Evolutionary conservation across 1,284 basidiomycete genomes (phyloP).

Genomic region (Trichosporon sp.): DNA sequence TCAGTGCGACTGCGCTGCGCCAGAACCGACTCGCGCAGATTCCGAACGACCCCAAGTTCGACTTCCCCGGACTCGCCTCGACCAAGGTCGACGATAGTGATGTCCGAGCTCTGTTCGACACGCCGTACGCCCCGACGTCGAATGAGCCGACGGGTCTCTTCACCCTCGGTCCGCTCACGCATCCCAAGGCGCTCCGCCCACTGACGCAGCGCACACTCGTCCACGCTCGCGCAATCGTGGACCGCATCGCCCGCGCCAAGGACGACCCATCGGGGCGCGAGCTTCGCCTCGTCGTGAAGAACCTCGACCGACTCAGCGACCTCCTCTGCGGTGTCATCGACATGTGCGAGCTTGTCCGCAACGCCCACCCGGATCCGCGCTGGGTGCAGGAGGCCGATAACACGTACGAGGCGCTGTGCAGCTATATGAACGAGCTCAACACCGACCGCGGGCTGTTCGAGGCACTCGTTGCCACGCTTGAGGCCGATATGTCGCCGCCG

Average conservation of each 20-base stretch:
- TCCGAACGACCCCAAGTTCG: background rate
- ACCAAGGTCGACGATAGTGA: constrained; percentile 12
- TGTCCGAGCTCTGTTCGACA: constrained; percentile 18
- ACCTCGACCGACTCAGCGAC: constrained; percentile 90
- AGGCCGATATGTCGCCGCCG: constrained; percentile 35
- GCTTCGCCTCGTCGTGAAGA: constrained; percentile 80
- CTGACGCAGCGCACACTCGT: constrained; percentile 45
- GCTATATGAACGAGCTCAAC: constrained; percentile 97
- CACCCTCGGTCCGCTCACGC: constrained; percentile 37
- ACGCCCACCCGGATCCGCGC: constrained; percentile 77
- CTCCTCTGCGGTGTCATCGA: constrained; percentile 94
- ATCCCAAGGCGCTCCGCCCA: constrained; percentile 30
- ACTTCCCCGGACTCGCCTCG: background rate
- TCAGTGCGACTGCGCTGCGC: background rate
- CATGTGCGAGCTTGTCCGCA: constrained; percentile 86
- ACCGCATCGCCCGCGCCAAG: constrained; percentile 47
- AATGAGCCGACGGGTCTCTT: constrained; percentile 39
- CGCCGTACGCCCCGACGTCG: constrained; percentile 11
- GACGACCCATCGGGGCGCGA: constrained; percentile 53
- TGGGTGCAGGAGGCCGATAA: constrained; percentile 83
- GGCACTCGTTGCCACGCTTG: constrained; percentile 48
- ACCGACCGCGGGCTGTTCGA: constrained; percentile 90
- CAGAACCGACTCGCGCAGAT: background rate
- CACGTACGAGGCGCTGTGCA: constrained; percentile 86
- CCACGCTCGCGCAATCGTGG: constrained; percentile 46